Percentiles rank a stretch among this genome's conserved stretches.
phyloP scores from a whole-genome alignment of 2,329 filamentous ascomycete species.

The Fusarium metavorans region DNA sequence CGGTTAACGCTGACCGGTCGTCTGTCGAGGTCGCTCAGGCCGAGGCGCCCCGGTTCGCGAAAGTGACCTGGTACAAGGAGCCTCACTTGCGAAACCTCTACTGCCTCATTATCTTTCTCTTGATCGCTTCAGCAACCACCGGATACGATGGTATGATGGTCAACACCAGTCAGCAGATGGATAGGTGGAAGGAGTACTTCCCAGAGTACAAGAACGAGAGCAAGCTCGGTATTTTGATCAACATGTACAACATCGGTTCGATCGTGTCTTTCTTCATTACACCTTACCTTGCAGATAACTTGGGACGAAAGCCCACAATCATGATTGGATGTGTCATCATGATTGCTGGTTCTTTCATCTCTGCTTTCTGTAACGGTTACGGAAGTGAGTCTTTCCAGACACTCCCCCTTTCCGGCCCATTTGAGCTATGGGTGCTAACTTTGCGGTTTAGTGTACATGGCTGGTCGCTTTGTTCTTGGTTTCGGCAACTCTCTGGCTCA shows the following conservation, averaged over 20 bases:
- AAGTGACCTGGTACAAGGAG: constrained; percentile 68
- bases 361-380: constrained; percentile 57
- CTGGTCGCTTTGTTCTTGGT: constrained; percentile 60
- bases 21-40: constrained; percentile 54
- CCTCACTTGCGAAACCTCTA: constrained; percentile 69
- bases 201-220: constrained; percentile 52
- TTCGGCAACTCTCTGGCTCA: constrained; percentile 76
- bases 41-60: constrained; percentile 64
- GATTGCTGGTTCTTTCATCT: constrained; percentile 57
- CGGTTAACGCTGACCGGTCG: constrained; percentile 13
- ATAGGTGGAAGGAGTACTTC: constrained; percentile 65
- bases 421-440: neutral
- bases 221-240: constrained; percentile 62
- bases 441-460: constrained; percentile 51
- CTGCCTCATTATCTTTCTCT: constrained; percentile 63
- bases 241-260: constrained; percentile 65
- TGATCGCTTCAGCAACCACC: constrained; percentile 71
- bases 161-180: constrained; percentile 70
- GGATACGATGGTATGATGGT: constrained; percentile 72
- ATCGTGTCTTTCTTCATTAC: constrained; percentile 61
- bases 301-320: constrained; percentile 59
- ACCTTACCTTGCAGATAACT: constrained; percentile 58
- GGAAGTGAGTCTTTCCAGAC: constrained; percentile 50
- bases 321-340: constrained; percentile 59
- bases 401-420: neutral